Evolutionary conservation across 1,284 basidiomycete species (phyloP).

Genomic region (Anthracocystis panici-leucophaei): DNA sequence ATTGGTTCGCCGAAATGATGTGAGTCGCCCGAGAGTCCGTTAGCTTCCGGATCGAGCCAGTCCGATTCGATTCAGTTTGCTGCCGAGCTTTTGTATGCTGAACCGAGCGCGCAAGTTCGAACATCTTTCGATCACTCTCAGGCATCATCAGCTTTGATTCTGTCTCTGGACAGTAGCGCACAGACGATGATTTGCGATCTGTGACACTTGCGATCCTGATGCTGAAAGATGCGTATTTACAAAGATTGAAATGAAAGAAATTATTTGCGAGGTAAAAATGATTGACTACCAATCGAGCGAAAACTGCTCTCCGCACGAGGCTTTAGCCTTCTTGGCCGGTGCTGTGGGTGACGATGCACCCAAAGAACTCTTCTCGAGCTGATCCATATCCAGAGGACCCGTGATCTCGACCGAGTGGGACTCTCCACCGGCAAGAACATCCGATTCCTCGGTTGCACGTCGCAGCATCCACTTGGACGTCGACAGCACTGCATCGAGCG

Average conservation of each 20-base stretch:
- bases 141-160: background rate
- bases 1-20: slow-evolving; percentile 7
- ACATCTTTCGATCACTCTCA: background rate
- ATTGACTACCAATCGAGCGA: slow-evolving; percentile 42
- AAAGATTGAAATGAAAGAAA: background rate
- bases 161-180: too few relatives aligned
- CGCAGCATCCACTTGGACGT: slow-evolving; percentile 76
- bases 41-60: background rate
- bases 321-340: slow-evolving; percentile 24
- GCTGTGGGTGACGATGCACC: slow-evolving; percentile 6
- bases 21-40: slow-evolving; percentile 18
- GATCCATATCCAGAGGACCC: slow-evolving; percentile 40
- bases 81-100: background rate
- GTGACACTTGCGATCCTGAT: background rate
- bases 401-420: slow-evolving; percentile 51
- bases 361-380: slow-evolving; percentile 17
- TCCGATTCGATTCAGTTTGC: background rate
- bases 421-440: slow-evolving; percentile 50
- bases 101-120: background rate
- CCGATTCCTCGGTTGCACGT: slow-evolving; percentile 59
- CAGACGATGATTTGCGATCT: background rate
- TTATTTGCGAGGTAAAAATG: background rate
- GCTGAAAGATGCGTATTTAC: slow-evolving; percentile 20
- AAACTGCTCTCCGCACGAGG: slow-evolving; percentile 39
- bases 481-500: slow-evolving; percentile 77